Conservation (phyloP, 352 stramenopile species). For the Phytophthora pseudosyringae region DNA sequence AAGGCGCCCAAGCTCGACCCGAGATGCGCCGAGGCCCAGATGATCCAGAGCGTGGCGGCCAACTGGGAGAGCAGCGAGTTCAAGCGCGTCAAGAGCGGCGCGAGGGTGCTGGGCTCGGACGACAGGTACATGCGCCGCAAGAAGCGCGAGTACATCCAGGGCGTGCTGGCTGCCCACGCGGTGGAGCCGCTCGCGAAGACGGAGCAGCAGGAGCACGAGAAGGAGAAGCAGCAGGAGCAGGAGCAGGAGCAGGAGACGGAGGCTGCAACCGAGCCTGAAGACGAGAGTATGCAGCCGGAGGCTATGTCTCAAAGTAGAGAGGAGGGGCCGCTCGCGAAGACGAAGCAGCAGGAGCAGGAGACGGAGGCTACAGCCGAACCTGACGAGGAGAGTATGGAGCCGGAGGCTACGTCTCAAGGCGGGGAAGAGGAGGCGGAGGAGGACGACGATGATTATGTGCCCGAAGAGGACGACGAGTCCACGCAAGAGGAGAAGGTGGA, state of each 20-base stretch:
- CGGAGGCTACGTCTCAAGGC: background rate
- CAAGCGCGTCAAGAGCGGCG: background rate
- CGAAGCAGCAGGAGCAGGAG: conserved; percentile 2
- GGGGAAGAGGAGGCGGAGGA: background rate
- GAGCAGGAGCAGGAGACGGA: background rate
- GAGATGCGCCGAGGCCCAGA: background rate
- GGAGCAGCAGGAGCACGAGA: background rate
- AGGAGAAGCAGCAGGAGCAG: background rate
- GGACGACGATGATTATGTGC: background rate
- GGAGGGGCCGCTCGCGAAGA: too few species aligned
- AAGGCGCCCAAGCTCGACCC: background rate
- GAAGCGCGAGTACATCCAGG: conserved; percentile 34
- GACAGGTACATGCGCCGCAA: conserved; percentile 39
- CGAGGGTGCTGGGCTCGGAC: conserved; percentile 4
- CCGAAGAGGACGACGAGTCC: background rate
- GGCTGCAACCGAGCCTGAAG: too few species aligned
- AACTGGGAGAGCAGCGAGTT: conserved; percentile 9
- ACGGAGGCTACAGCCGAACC: too few species aligned
- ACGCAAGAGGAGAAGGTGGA: background rate
- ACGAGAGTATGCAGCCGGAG: background rate
- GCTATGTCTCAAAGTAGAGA: background rate
- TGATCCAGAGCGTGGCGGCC: conserved; percentile 10
- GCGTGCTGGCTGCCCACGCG: conserved; percentile 6
- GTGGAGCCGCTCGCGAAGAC: background rate
- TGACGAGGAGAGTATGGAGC: too few species aligned